Evolutionary conservation across 345 rosid species (phyloP).

Genomic region (Camelina sativa): DNA sequence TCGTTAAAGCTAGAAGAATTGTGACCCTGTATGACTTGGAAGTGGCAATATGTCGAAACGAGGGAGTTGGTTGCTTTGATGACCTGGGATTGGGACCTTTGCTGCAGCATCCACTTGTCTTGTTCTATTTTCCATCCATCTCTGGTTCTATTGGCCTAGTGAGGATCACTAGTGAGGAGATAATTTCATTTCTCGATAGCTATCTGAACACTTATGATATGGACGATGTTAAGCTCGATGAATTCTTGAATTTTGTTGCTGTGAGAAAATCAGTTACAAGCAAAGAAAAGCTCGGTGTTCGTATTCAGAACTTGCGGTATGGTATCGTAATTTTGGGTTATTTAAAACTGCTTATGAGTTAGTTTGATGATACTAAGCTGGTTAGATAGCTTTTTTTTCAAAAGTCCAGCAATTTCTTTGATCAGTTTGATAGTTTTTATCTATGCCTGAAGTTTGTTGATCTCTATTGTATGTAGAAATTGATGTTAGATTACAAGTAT

Average conservation of each 20-base stretch:
- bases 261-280: constrained; percentile 52
- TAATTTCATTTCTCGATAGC: constrained; percentile 54
- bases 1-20: constrained; percentile 61
- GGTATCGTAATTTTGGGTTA: constrained; percentile 26
- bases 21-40: constrained; percentile 78
- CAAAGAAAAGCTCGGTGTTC: constrained; percentile 75
- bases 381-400: neutral
- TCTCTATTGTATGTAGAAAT: neutral
- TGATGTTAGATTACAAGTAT: constrained; percentile 3
- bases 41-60: constrained; percentile 64
- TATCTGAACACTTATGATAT: constrained; percentile 46
- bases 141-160: constrained; percentile 47
- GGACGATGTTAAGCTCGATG: constrained; percentile 52
- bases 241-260: constrained; percentile 72
- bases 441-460: neutral
- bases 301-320: constrained; percentile 73
- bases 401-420: constrained; percentile 3
- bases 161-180: constrained; percentile 65
- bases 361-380: constrained; percentile 1
- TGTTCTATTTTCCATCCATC: constrained; percentile 60
- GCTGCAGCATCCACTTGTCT: constrained; percentile 64
- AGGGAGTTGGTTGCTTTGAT: constrained; percentile 65
- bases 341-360: constrained; percentile 21
- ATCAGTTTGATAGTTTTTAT: constrained; percentile 6
- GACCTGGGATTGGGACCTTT: constrained; percentile 79